phyloP scores from a whole-genome alignment of 495 filamentous ascomycete species.

The Durotheca rogersii region DNA sequence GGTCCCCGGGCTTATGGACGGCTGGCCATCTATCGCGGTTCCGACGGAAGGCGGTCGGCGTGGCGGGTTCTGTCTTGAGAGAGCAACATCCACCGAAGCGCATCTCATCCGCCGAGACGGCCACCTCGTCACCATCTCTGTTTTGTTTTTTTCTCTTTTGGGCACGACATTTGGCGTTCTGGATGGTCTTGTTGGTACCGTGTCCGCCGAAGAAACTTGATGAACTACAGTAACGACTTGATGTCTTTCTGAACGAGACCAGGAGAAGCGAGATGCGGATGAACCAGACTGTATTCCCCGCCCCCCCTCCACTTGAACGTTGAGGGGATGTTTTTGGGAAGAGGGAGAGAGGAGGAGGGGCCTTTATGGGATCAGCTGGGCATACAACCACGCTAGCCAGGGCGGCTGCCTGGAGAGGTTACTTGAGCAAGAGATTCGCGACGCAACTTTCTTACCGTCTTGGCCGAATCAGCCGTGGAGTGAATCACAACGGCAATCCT shows the following conservation, averaged over 20 bases:
- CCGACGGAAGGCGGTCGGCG: neutral
- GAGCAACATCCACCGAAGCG: too few species aligned
- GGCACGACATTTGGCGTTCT: constrained; percentile 28
- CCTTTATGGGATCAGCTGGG: constrained; percentile 14
- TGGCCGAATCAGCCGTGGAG: constrained; percentile 9
- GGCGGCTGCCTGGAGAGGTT: constrained; percentile 13
- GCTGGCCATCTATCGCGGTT: neutral
- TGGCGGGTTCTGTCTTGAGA: too few species aligned
- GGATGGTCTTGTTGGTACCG: constrained; percentile 13
- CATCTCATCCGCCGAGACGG: too few species aligned
- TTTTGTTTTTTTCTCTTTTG: neutral
- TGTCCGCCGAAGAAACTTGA: constrained; percentile 24
- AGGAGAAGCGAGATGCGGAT: constrained; percentile 16
- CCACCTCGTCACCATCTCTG: too few species aligned
- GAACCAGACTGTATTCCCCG: constrained; percentile 1
- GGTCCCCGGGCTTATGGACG: neutral
- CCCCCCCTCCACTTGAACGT: neutral
- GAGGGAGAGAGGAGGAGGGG: neutral
- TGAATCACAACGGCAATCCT: too few species aligned
- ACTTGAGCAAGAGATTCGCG: constrained; percentile 18
- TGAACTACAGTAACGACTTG: constrained; percentile 40
- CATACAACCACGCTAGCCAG: constrained; percentile 17
- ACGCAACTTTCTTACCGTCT: constrained; percentile 6
- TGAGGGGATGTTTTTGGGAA: neutral
- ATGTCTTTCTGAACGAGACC: constrained; percentile 19